These are phyloP conservation scores for Funneliformis caledonium DNA, from an alignment of 371 early-diverging fungal species.

Conservation along the genomic window DNA sequence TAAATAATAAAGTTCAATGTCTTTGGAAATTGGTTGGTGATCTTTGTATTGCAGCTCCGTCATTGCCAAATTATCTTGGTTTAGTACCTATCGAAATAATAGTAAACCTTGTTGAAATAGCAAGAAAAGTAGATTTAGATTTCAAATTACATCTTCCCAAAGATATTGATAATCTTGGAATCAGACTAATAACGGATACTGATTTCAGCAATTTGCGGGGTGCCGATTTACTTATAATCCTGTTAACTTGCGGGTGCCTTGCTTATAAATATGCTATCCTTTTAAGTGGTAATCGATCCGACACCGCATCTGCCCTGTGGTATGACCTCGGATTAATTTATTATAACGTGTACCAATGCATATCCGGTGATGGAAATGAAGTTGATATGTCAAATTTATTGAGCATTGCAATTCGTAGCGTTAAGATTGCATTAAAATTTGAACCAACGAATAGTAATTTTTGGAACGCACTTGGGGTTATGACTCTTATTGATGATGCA, in stretches of 20 bases:
- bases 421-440: conserved; percentile 68
- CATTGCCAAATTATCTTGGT: conserved; percentile 55
- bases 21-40: conserved; percentile 79
- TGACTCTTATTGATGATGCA: conserved; percentile 57
- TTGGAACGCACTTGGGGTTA: conserved; percentile 83
- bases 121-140: conserved; percentile 47
- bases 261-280: conserved; percentile 61
- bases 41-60: conserved; percentile 60
- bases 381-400: conserved; percentile 37
- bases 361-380: neutral
- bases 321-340: conserved; percentile 56
- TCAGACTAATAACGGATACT: neutral
- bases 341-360: conserved; percentile 49
- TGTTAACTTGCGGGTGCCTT: conserved; percentile 54
- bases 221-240: conserved; percentile 44
- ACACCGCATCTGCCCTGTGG: conserved; percentile 53
- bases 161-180: conserved; percentile 41
- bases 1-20: conserved; percentile 49
- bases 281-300: conserved; percentile 48
- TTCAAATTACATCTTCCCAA: conserved; percentile 50
- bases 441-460: conserved; percentile 62
- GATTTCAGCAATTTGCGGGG: neutral
- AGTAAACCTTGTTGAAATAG: conserved; percentile 47
- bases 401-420: conserved; percentile 53
- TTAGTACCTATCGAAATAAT: conserved; percentile 51